Evolutionary conservation across 805 yeast species (phyloP), one percentile per base, ranked within the genome.

Genomic region (Pichia nakasei): DNA sequence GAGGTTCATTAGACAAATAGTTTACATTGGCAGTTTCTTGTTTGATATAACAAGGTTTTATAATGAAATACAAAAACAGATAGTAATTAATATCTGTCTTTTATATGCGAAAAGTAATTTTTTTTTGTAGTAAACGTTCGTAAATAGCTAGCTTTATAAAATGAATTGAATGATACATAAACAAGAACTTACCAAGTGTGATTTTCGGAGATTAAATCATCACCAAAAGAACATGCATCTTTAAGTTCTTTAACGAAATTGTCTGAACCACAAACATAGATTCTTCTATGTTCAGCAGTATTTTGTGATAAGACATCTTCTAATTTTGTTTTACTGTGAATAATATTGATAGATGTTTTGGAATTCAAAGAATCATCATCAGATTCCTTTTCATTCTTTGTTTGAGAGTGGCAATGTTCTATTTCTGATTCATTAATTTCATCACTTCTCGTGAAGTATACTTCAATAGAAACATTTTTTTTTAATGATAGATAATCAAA

Each of bases 1-100:
- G 62, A 45, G 65, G 63, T 13, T 21, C 50, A 12, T 36, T 52
- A n/a, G 50, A 50, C 20, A 37, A 44, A 18, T 38, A 42, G 31
- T 18, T 22, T 3, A n/a, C n/a, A n/a, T n/a, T n/a, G n/a, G n/a
- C n/a, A n/a, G n/a, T n/a, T n/a, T n/a, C n/a, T n/a, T n/a, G n/a
- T n/a, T n/a, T n/a, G n/a, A n/a, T n/a, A n/a, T n/a, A n/a, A n/a
- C n/a, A n/a, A n/a, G 27, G 7, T 24, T 24, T 7, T 24, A 24
- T 24, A 24, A 24, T 8, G 7, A 24, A 24, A 24, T 24, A 24
- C 11, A 24, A 7, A 24, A 7, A 7, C 27, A 8, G 27, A 7
- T 11, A 24, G 11, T 24, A 24, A 24, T 24, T 24, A 24, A 11
- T 24, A 24, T n/a, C n/a, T n/a, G n/a, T n/a, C n/a, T n/a, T n/a